Conservation (phyloP, 75 land plant genomes). For the Isoetes taiwanensis region DNA sequence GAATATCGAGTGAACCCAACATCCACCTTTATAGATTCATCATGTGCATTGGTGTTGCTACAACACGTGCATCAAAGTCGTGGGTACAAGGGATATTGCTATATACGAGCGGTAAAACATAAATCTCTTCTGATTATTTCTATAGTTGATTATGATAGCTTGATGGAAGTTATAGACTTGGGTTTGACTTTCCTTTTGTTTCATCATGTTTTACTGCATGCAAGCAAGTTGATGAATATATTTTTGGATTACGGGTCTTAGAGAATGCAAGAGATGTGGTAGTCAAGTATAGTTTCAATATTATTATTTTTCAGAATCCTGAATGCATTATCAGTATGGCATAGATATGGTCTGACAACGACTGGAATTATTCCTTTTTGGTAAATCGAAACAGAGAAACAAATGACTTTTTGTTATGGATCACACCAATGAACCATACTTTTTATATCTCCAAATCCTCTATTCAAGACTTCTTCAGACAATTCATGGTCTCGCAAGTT, state of each 20-base stretch:
- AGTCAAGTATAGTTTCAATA: constrained; percentile 71
- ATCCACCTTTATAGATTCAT: constrained; percentile 78
- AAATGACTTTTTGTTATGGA: too few relatives aligned
- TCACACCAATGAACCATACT: too few relatives aligned
- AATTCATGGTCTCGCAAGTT: too few relatives aligned
- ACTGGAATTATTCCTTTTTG: constrained; percentile 68
- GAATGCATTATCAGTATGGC: constrained; percentile 69
- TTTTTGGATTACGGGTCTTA: constrained; percentile 35
- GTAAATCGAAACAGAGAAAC: constrained; percentile 80
- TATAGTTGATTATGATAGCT: too few relatives aligned
- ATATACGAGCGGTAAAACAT: constrained; percentile 59
- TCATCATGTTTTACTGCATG: too few relatives aligned
- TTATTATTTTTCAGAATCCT: constrained; percentile 63
- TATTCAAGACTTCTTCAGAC: too few relatives aligned
- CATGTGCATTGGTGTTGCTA: constrained; percentile 78
- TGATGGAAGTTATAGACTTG: too few relatives aligned
- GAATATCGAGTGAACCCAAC: constrained; percentile 85
- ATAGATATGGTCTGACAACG: constrained; percentile 56
- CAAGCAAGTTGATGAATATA: too few relatives aligned
- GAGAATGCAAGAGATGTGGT: constrained; percentile 90
- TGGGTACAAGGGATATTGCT: constrained; percentile 77
- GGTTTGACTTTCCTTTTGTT: too few relatives aligned
- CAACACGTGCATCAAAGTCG: constrained; percentile 75
- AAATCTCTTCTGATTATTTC: too few relatives aligned
- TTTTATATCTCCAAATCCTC: too few relatives aligned